Conservation (phyloP, 2,329 filamentous ascomycete species). For the Ceratocystis alfenasii region DNA sequence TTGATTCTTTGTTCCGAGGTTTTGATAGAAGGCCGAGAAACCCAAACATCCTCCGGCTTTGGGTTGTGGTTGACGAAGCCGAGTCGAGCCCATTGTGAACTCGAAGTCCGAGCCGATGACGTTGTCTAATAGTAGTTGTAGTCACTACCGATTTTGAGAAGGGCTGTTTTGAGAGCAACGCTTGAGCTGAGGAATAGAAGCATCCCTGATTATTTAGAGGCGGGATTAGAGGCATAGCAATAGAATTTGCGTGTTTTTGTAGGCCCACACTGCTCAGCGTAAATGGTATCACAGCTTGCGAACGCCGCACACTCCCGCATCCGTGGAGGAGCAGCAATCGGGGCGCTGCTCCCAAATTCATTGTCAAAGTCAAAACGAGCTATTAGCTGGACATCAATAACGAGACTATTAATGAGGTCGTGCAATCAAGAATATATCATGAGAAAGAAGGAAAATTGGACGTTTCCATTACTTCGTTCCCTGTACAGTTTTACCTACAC, state of each 20-base stretch:
- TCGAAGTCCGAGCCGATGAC: slow-evolving; percentile 2
- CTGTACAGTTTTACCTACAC: neutral
- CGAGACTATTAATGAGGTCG: neutral
- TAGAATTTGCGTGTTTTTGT: neutral
- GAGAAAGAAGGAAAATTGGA: neutral
- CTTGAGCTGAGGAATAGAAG: slow-evolving; percentile 7
- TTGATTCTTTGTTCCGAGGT: slow-evolving; percentile 12
- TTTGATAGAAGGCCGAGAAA: slow-evolving; percentile 11
- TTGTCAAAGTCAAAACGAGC: slow-evolving; percentile 29
- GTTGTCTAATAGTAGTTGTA: neutral
- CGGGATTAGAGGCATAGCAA: neutral
- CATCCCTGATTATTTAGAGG: neutral
- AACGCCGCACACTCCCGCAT: slow-evolving; percentile 14
- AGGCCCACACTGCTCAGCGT: neutral
- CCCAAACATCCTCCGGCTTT: slow-evolving; percentile 11
- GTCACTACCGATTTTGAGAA: neutral
- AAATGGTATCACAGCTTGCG: neutral
- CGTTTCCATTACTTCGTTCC: neutral
- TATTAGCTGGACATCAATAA: slow-evolving; percentile 14
- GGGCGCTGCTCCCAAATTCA: slow-evolving; percentile 40
- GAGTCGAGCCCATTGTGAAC: neutral
- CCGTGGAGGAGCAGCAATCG: slow-evolving; percentile 36
- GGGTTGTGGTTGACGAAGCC: neutral
- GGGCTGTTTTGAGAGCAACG: neutral
- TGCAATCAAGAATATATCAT: neutral